A percentile compares a stretch with the other conserved stretches of the same genome.
Evolutionary conservation across 345 rosid species (phyloP).

Genomic region (Salix suchowensis): DNA sequence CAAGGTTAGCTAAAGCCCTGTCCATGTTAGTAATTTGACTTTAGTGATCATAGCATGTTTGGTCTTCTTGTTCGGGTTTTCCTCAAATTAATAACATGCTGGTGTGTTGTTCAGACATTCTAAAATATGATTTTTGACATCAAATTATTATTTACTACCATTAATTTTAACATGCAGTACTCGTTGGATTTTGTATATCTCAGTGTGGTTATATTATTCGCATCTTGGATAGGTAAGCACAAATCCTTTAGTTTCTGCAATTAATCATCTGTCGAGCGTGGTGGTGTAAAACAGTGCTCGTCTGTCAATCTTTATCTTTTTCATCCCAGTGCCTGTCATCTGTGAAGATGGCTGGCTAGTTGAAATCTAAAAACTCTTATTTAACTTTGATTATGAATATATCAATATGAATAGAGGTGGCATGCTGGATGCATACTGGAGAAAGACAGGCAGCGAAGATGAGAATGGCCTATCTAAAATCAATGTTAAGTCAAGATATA

Average conservation of each 20-base stretch:
- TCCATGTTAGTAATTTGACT: neutral
- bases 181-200: constrained; percentile 93
- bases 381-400: neutral
- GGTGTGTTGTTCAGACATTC: neutral
- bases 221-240: constrained; percentile 81
- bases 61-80: neutral
- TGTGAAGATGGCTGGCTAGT: too few species aligned
- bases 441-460: constrained; percentile 92
- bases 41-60: neutral
- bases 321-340: neutral
- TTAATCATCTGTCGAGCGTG: neutral
- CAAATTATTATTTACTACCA: neutral
- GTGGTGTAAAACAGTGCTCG: neutral
- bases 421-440: constrained; percentile 98
- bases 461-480: constrained; percentile 84
- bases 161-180: constrained; percentile 54
- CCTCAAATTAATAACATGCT: neutral
- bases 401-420: constrained; percentile 62
- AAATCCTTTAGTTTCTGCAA: neutral
- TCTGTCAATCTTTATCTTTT: neutral
- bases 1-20: constrained; percentile 41
- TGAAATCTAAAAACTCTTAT: too few species aligned
- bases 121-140: neutral
- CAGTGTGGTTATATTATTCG: constrained; percentile 77
- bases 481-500: constrained; percentile 86